Base-by-base conservation (phyloP, 164 flowering plant species). In the Sedum album region DNA sequence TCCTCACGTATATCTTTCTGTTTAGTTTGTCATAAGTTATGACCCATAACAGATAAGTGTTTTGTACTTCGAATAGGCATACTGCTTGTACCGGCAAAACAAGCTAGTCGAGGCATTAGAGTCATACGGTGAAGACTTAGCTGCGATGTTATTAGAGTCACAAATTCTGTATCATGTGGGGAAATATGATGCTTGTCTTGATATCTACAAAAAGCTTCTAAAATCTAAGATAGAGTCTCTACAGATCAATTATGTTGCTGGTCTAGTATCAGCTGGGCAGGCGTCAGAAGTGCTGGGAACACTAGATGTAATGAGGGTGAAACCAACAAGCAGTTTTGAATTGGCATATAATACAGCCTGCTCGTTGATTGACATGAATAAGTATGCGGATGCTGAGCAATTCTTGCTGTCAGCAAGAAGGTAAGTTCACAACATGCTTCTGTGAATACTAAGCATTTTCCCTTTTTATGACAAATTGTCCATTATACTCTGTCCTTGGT, bases 21-120 rank as follows among this genome's bases (percentile, higher is more conserved):
- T n/a, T n/a, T n/a, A n/a, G n/a, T n/a, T n/a, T n/a, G n/a, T n/a
- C n/a, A n/a, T n/a, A n/a, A n/a, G n/a, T n/a, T n/a, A n/a, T n/a
- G n/a, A n/a, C n/a, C n/a, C 20, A 21, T 31, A 21, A 53, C 26
- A 31, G 42, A 51, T 33, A 9, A 21, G 14, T 1, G 11, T 38
- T 26, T 42, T 70, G 36, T 63, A 62, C 65, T 41, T 60, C 65
- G 31, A 62, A 36, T 62, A 91, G 98, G 92, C 95, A 70, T 94
- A 91, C 76, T 94, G 98, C 79, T 80, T 91, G 70, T 91, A 91
- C 83, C 81, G 97, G 72, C 87, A 84, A 80, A 94, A 94, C 81
- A 91, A 86, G 76, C 76, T 88, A 60, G 80, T 84, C 68, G 98
- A 88, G 75, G 96, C 98, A 66, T 71, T 89, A 82, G 83, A 81